A percentile compares a stretch with the other conserved stretches of the same genome.
Evolutionary conservation across 2,329 filamentous ascomycete species (phyloP).

Genomic region (Thelonectria discophora): DNA sequence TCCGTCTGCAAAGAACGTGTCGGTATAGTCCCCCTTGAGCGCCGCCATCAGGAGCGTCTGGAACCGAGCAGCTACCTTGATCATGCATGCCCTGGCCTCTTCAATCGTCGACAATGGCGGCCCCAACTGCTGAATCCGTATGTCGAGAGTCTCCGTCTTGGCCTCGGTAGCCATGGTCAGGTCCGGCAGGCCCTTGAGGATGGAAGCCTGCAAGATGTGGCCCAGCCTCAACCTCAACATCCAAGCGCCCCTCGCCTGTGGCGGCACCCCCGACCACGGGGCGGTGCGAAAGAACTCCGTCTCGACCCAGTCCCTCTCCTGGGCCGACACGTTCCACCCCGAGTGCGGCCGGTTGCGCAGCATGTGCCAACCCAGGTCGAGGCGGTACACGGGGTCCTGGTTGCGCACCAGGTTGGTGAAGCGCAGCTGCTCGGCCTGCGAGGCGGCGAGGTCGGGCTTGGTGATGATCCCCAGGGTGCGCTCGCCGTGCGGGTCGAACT

Average conservation of each 20-base stretch:
- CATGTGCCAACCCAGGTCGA: slow-evolving; percentile 14
- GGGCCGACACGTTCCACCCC: background rate
- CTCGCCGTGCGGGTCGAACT: slow-evolving; percentile 10
- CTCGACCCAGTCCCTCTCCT: slow-evolving; percentile 7
- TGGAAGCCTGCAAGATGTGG: slow-evolving; percentile 8
- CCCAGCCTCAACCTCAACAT: slow-evolving; percentile 9
- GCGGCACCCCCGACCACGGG: slow-evolving; percentile 7
- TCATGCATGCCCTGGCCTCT: slow-evolving; percentile 11
- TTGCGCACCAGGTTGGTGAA: slow-evolving; percentile 2
- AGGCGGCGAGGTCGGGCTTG: slow-evolving; percentile 9
- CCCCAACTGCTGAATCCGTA: background rate
- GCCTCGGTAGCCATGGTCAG: background rate
- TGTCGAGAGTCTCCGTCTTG: background rate
- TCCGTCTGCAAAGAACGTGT: slow-evolving; percentile 10
- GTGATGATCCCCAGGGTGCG: slow-evolving; percentile 15
- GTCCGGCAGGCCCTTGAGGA: slow-evolving; percentile 8
- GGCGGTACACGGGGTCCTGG: slow-evolving; percentile 1
- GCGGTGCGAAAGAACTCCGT: slow-evolving; percentile 10
- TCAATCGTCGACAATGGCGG: slow-evolving; percentile 4
- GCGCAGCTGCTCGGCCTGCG: slow-evolving; percentile 9
- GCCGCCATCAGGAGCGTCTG: slow-evolving; percentile 3
- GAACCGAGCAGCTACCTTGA: slow-evolving; percentile 5
- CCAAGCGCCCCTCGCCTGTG: slow-evolving; percentile 11
- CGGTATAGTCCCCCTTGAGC: slow-evolving; percentile 7
- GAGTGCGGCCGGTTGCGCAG: slow-evolving; percentile 8